Conservation (phyloP, 108 stramenopile genomes). For the Asterionellopsis glacialis region DNA sequence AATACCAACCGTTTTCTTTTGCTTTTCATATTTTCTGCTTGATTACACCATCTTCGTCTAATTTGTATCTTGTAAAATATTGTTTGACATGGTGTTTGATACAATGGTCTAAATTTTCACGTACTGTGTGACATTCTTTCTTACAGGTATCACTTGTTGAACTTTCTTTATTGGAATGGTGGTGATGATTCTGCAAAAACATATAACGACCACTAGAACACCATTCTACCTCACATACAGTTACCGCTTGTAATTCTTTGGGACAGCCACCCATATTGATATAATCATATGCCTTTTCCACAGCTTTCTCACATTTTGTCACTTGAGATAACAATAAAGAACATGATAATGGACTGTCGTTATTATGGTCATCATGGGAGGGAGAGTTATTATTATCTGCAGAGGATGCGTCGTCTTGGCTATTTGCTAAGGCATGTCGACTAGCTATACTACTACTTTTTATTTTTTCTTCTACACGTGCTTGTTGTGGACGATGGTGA, state of each 20-base stretch:
- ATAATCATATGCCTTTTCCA: conserved; percentile 21
- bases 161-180: background rate
- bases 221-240: conserved; percentile 33
- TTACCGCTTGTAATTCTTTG: conserved; percentile 11
- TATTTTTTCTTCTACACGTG: background rate
- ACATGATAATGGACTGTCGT: background rate
- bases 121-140: conserved; percentile 23
- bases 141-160: conserved; percentile 7
- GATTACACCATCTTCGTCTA: conserved; percentile 15
- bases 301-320: conserved; percentile 11
- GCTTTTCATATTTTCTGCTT: background rate
- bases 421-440: too few species aligned
- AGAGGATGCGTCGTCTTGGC: too few species aligned
- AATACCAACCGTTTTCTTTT: too few species aligned
- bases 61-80: conserved; percentile 7
- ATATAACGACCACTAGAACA: conserved; percentile 16
- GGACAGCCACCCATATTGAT: conserved; percentile 40
- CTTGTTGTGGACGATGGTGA: too few species aligned
- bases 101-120: conserved; percentile 14
- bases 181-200: too few species aligned
- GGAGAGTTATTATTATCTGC: too few species aligned
- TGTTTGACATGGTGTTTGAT: conserved; percentile 1
- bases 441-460: too few species aligned
- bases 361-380: too few species aligned
- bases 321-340: background rate